Conservation (phyloP, 352 stramenopile species). For the Achlya hypogyna region DNA sequence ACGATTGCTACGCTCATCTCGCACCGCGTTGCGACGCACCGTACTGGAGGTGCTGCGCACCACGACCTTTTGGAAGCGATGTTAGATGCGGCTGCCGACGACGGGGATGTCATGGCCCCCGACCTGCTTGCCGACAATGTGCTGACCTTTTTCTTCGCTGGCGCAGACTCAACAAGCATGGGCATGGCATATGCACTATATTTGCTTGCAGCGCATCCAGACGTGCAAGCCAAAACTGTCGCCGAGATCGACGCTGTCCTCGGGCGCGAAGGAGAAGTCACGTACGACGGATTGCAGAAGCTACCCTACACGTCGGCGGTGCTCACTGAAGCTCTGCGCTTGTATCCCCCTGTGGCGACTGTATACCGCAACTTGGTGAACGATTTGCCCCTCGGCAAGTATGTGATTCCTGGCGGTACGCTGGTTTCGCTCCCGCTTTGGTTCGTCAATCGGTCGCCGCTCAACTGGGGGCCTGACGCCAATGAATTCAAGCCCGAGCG, state of each 20-base stretch:
- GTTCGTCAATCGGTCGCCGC: slow-evolving; percentile 50
- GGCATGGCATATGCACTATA: slow-evolving; percentile 77
- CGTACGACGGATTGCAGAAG: slow-evolving; percentile 44
- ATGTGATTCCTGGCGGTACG: slow-evolving; percentile 25
- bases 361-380: slow-evolving; percentile 45
- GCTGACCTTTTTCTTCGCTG: slow-evolving; percentile 74
- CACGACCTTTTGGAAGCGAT: slow-evolving; percentile 21
- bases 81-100: slow-evolving; percentile 1
- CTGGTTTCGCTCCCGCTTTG: slow-evolving; percentile 57
- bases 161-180: slow-evolving; percentile 69
- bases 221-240: slow-evolving; percentile 49
- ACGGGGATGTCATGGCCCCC: slow-evolving; percentile 21
- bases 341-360: slow-evolving; percentile 66
- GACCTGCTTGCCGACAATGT: slow-evolving; percentile 50
- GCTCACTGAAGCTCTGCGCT: slow-evolving; percentile 51
- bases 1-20: background rate
- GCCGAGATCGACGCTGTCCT: slow-evolving; percentile 28
- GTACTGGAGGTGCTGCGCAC: background rate
- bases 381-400: slow-evolving; percentile 22
- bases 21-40: background rate
- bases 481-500: slow-evolving; percentile 52
- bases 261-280: slow-evolving; percentile 12
- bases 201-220: slow-evolving; percentile 43
- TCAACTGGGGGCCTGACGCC: slow-evolving; percentile 43
- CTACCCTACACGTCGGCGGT: slow-evolving; percentile 61